Base-by-base conservation (phyloP, 2,329 filamentous ascomycete species). In the Xylogone sp. region DNA sequence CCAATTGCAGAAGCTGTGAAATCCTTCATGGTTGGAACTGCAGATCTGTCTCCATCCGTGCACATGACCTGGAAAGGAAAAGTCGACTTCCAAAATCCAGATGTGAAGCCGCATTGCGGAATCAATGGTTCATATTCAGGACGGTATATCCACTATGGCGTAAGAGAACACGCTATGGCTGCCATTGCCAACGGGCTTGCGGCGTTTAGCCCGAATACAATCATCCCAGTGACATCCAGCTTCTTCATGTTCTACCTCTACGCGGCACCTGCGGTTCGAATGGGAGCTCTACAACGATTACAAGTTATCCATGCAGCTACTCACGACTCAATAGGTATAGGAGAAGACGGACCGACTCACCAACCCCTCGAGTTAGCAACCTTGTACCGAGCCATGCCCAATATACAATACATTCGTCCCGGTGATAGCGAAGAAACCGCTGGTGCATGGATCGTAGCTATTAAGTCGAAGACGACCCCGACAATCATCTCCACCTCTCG, bases 201-300 rank as follows among this genome's bases (percentile, higher is more conserved):
- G 0, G 82, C 82, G 1, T 85, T 73, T 53, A 69, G 70, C 52
- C 76, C 71, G 31, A 75, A 72, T 21, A 81, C 79, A 0, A 75
- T 84, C 56, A 66, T 84, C 7, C 81, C 81, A 0, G 67, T 83
- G 31, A 84, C 81, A 1, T 77, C 77, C 0, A 75, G 73, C 3
- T 84, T 84, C 67, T 83, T 83, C 69, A 84, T 84, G 77, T 84
- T 84, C 65, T 83, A 83, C 57, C 66, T 78, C 59, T 77, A 79
- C 52, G 79, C 79, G 9, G 81, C 81, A 0, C 75, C 79, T 0
- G 81, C 74, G 6, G 73, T 84, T 2, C 77, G 82, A 13, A 84
- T 84, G 80, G 79, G 79, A 7, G 81, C 80, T 3, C 69, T 83
- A 1, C 75, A 79, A 48, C 63, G 71, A 21, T 72, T 84, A 1